These are phyloP conservation scores for Grifola frondosa DNA, from an alignment of 1,284 basidiomycete genomes.

Conservation along the genomic window DNA sequence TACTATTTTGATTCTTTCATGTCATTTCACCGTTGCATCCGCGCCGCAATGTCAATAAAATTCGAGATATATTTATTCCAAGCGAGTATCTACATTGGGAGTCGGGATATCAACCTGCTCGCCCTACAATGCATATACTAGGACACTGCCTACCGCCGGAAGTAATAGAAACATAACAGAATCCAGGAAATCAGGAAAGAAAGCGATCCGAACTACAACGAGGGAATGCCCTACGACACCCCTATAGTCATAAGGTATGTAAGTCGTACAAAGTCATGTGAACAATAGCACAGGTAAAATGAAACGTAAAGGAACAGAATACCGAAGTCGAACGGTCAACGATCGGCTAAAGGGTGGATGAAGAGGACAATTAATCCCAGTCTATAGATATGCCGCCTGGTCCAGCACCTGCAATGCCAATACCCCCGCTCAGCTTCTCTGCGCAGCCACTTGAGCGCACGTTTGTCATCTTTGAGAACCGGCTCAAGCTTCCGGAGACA, in stretches of 20 bases:
- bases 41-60: too few relatives aligned
- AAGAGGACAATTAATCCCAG: conserved; percentile 53
- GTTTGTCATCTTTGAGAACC: conserved; percentile 74
- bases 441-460: conserved; percentile 80
- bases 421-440: conserved; percentile 70
- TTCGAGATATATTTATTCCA: too few relatives aligned
- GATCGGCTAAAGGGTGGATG: not conserved
- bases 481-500: conserved; percentile 75
- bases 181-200: too few relatives aligned
- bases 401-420: conserved; percentile 58
- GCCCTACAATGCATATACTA: too few relatives aligned
- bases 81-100: too few relatives aligned
- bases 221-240: conserved; percentile 30
- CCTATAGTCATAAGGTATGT: conserved; percentile 15
- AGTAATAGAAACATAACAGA: too few relatives aligned
- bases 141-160: too few relatives aligned
- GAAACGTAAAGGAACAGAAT: conserved; percentile 2
- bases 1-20: conserved; percentile 4
- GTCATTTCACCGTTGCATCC: too few relatives aligned
- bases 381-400: conserved; percentile 72
- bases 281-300: conserved; percentile 4
- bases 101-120: too few relatives aligned
- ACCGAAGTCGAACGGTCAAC: not conserved
- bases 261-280: conserved; percentile 14
- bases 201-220: too few relatives aligned